Conservation (phyloP, 257 asterid genomes). For the Salvia hispanica region DNA sequence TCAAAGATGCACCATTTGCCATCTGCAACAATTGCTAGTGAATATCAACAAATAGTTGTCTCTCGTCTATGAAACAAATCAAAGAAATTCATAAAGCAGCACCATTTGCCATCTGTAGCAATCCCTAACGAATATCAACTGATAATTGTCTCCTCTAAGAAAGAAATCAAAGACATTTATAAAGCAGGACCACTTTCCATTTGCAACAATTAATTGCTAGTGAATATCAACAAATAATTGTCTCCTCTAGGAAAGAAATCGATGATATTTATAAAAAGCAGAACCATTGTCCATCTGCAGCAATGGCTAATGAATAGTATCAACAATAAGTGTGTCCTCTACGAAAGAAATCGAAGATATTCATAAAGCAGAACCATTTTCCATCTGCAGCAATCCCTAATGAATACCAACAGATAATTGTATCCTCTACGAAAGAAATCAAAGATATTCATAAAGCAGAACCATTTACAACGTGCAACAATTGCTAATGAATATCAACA, state of each 20-base stretch:
- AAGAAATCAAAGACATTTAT: background rate
- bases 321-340: too few species aligned
- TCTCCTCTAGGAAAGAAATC: constrained; percentile 22
- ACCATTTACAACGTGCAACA: constrained; percentile 43
- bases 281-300: too few species aligned
- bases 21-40: constrained; percentile 30
- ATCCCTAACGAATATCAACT: too few species aligned
- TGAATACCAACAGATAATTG: background rate
- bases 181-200: constrained; percentile 44
- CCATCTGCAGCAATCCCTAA: too few species aligned
- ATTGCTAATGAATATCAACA: background rate
- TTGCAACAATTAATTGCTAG: constrained; percentile 6
- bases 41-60: background rate
- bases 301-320: too few species aligned
- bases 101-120: constrained; percentile 55
- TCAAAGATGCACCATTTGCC: constrained; percentile 43
- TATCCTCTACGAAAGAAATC: constrained; percentile 24
- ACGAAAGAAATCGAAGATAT: constrained; percentile 13
- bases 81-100: background rate
- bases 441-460: background rate
- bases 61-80: constrained; percentile 25
- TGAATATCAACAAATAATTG: background rate
- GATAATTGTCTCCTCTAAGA: constrained; percentile 17
- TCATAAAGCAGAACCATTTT: constrained; percentile 18
- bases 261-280: too few species aligned